Percentiles rank a stretch among this genome's conserved stretches.
Evolutionary conservation across 768 basidiomycete species (phyloP).

Genomic region (Omphalotus guepiniiformis): DNA sequence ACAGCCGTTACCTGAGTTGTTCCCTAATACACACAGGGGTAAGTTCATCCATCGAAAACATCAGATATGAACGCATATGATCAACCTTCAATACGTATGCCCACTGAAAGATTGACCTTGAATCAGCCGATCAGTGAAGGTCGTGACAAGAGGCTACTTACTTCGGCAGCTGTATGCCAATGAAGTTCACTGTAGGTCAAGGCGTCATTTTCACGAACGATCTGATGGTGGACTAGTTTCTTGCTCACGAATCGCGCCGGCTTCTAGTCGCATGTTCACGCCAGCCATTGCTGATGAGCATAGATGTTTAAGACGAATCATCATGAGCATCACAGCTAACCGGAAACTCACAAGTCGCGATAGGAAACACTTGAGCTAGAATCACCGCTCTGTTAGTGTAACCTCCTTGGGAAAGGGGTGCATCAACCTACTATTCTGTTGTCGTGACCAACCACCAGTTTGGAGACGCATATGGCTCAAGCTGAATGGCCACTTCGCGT

Average conservation of each 20-base stretch:
- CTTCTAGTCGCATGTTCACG: slow-evolving; percentile 38
- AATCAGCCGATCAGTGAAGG: neutral
- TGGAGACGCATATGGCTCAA: slow-evolving; percentile 57
- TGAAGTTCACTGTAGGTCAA: slow-evolving; percentile 29
- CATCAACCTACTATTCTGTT: slow-evolving; percentile 48
- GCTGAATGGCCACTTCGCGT: slow-evolving; percentile 63
- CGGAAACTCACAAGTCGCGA: slow-evolving; percentile 28
- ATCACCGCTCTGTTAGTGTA: neutral
- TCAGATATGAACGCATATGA: neutral
- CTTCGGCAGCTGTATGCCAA: slow-evolving; percentile 49
- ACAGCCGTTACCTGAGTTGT: slow-evolving; percentile 15
- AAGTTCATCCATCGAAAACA: too few species aligned
- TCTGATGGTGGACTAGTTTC: neutral
- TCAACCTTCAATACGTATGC: slow-evolving; percentile 7
- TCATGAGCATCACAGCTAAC: neutral
- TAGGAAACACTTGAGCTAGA: slow-evolving; percentile 35
- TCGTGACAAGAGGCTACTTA: slow-evolving; percentile 8
- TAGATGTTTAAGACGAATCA: neutral
- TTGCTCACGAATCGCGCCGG: slow-evolving; percentile 35
- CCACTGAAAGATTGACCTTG: neutral
- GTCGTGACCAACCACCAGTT: slow-evolving; percentile 63
- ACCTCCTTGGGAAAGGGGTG: neutral
- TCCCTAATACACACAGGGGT: slow-evolving; percentile 5
- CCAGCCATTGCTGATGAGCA: slow-evolving; percentile 20
- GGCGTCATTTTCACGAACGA: neutral